Conservation (phyloP, 2,329 filamentous ascomycete genomes). For the Thyridium curvatum region DNA sequence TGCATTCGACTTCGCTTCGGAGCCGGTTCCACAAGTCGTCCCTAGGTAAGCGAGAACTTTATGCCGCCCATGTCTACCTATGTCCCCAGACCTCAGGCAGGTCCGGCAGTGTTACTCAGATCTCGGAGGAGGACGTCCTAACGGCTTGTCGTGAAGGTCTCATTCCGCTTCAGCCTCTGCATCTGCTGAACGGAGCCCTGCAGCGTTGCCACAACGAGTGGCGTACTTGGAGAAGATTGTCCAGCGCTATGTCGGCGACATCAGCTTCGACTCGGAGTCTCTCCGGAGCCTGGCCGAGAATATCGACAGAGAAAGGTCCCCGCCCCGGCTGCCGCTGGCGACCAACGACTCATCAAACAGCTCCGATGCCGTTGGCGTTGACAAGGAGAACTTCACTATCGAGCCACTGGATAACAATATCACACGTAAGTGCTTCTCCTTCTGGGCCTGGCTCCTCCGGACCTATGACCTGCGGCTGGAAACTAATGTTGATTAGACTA, state of each 20-base stretch:
- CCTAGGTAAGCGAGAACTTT: neutral
- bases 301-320: too few relatives aligned
- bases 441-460: neutral
- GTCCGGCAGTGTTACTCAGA: too few relatives aligned
- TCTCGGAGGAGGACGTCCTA: too few relatives aligned
- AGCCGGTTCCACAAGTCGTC: too few relatives aligned
- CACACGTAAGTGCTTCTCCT: conserved; percentile 33
- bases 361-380: conserved; percentile 16
- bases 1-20: neutral
- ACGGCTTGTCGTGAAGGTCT: too few relatives aligned
- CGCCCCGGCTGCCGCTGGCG: conserved; percentile 11
- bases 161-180: too few relatives aligned
- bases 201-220: too few relatives aligned
- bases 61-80: neutral
- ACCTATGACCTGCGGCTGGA: neutral
- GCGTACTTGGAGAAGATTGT: conserved; percentile 10
- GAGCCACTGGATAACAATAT: conserved; percentile 34
- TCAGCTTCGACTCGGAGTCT: too few relatives aligned
- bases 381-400: too few relatives aligned
- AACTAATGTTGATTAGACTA: conserved; percentile 32
- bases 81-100: too few relatives aligned
- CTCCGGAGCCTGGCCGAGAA: too few relatives aligned
- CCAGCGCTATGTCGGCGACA: conserved; percentile 9
- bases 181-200: too few relatives aligned
- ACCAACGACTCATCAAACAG: conserved; percentile 12